These are phyloP conservation scores for Leccinum incarnatum DNA, from an alignment of 768 basidiomycete species.

Conservation along the genomic window DNA sequence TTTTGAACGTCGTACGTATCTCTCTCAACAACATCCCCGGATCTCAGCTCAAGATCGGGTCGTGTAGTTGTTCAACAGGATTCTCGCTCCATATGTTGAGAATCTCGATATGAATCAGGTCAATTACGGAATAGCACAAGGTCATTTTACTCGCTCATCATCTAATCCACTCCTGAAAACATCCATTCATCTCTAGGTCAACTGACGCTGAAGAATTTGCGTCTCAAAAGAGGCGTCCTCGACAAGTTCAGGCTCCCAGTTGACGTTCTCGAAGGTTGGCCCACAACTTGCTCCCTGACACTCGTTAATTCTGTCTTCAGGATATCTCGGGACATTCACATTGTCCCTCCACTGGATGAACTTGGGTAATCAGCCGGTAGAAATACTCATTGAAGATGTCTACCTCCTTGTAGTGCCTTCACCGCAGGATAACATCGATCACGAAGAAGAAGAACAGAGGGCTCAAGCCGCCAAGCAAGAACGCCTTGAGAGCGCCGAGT, in stretches of 20 bases:
- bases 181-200: conserved; percentile 48
- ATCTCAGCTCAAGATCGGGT: not conserved
- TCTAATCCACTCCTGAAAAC: conserved; percentile 1
- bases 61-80: conserved; percentile 76
- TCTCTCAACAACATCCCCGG: not conserved
- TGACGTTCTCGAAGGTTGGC: conserved; percentile 85
- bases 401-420: conserved; percentile 91
- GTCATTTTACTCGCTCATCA: conserved; percentile 33
- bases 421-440: conserved; percentile 61
- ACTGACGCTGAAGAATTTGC: conserved; percentile 74
- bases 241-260: conserved; percentile 96
- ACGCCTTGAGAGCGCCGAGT: conserved; percentile 84
- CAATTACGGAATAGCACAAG: conserved; percentile 89
- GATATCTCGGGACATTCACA: conserved; percentile 83
- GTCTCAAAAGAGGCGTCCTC: conserved; percentile 87
- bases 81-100: conserved; percentile 93
- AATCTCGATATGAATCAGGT: conserved; percentile 94
- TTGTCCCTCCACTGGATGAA: conserved; percentile 89
- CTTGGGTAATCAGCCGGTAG: conserved; percentile 84
- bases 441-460: conserved; percentile 81
- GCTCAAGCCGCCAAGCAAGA: conserved; percentile 86
- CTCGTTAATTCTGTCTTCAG: conserved; percentile 36
- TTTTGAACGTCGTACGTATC: conserved; percentile 63
- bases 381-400: conserved; percentile 89
- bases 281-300: not conserved